These are phyloP conservation scores for Aspergillus floridensis DNA, from an alignment of 2,329 filamentous ascomycete species.

Conservation along the genomic window DNA sequence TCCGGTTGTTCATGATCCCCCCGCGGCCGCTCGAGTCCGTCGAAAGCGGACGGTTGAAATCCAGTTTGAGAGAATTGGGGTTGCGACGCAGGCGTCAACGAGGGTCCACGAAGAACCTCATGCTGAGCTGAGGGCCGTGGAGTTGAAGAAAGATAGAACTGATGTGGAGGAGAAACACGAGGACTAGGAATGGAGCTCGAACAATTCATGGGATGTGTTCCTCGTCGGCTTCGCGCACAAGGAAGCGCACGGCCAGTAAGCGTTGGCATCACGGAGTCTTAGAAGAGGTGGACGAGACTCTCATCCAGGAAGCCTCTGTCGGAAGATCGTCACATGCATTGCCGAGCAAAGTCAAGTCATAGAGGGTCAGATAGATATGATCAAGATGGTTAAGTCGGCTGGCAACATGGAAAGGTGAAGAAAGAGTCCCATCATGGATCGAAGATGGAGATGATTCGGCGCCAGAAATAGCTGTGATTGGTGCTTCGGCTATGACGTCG, in stretches of 20 bases:
- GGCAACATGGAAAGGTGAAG: neutral
- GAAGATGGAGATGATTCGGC: neutral
- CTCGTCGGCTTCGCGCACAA: slow-evolving; percentile 7
- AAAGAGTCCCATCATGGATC: neutral
- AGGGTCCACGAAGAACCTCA: slow-evolving; percentile 36
- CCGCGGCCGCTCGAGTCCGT: slow-evolving; percentile 22
- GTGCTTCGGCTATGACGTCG: slow-evolving; percentile 9
- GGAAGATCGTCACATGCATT: neutral
- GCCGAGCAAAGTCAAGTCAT: neutral
- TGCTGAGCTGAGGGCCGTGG: slow-evolving; percentile 36
- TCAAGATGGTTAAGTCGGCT: neutral
- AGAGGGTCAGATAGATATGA: neutral
- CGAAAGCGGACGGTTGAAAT: slow-evolving; percentile 18
- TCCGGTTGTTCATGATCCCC: slow-evolving; percentile 52
- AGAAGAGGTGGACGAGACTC: neutral
- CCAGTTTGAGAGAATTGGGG: slow-evolving; percentile 28
- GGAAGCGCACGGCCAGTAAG: slow-evolving; percentile 2
- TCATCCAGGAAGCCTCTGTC: neutral
- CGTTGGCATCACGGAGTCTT: slow-evolving; percentile 14
- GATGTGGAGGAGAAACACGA: slow-evolving; percentile 13
- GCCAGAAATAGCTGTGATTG: neutral
- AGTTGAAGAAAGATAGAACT: slow-evolving; percentile 28
- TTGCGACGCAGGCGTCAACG: slow-evolving; percentile 27
- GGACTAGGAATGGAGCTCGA: slow-evolving; percentile 1
- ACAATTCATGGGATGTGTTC: slow-evolving; percentile 2